phyloP scores from a whole-genome alignment of 75 land plant species.

The Azolla pinnata region DNA sequence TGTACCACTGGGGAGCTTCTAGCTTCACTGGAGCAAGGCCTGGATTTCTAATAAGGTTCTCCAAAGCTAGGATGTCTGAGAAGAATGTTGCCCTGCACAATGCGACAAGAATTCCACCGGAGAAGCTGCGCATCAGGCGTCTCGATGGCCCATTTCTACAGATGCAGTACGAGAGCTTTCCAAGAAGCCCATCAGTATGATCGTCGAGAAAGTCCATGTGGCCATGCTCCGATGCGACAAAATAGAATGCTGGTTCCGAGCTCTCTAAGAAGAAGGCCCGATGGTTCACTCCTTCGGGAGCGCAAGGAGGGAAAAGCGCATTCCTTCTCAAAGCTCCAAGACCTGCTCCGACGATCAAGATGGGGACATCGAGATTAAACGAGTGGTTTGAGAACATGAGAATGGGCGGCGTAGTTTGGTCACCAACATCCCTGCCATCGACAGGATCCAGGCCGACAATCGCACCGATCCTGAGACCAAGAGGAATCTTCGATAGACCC shows the following conservation, averaged over 20 bases:
- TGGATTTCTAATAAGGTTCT: slow-evolving; percentile 19
- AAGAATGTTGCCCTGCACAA: slow-evolving; percentile 48
- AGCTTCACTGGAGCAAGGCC: slow-evolving; percentile 38
- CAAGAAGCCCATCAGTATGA: slow-evolving; percentile 11
- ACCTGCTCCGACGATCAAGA: slow-evolving; percentile 62
- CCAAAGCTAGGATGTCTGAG: slow-evolving; percentile 16
- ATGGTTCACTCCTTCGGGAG: slow-evolving; percentile 79
- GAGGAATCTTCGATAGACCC: slow-evolving; percentile 16
- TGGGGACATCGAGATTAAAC: slow-evolving; percentile 41
- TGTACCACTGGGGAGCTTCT: slow-evolving; percentile 24
- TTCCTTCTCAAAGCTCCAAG: slow-evolving; percentile 47
- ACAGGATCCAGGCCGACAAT: slow-evolving; percentile 80
- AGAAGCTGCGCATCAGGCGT: slow-evolving; percentile 63
- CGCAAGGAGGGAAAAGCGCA: slow-evolving; percentile 69
- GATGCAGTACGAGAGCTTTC: slow-evolving; percentile 22
- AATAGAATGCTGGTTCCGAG: slow-evolving; percentile 42
- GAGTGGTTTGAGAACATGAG: slow-evolving; percentile 32
- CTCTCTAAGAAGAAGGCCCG: slow-evolving; percentile 56
- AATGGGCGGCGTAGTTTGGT: slow-evolving; percentile 59
- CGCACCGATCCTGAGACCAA: slow-evolving; percentile 47
- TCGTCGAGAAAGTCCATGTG: slow-evolving; percentile 71
- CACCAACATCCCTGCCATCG: slow-evolving; percentile 50
- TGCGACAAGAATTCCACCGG: slow-evolving; percentile 65
- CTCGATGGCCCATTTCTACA: slow-evolving; percentile 64
- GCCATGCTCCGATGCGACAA: slow-evolving; percentile 68